Evolutionary conservation across 1,139 yeast species (phyloP), one percentile per base, ranked within the genome.

Genomic region (Wickerhamomyces sp.): DNA sequence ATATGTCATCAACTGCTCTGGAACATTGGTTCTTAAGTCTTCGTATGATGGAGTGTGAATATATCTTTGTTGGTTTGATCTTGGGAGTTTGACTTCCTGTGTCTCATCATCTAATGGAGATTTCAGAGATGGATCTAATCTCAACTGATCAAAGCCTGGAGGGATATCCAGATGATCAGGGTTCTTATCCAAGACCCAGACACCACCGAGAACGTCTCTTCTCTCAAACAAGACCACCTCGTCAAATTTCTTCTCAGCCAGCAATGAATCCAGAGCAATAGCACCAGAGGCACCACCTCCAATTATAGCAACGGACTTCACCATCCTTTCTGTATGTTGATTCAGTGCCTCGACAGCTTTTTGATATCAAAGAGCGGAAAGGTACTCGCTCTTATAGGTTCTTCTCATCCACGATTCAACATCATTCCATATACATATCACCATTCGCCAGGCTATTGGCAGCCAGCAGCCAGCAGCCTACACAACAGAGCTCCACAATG

Each of bases 221-320:
- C 76, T 62, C 47, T 75, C 81, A 52, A 71, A 75, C 4, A 71
- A 52, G 1, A 59, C 59, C 40, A 71, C 59, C 36, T 59, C 56
- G 9, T 59, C 61, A 47, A 69, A 69, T 2, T 53, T 47, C 2
- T 43, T 37, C 42, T 73, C 74, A 39, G 67, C 61, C 3, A 70
- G 51, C 8, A 75, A 54, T 6, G 68, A 52, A 46, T 74, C 77
- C 13, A 74, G 59, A 0, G 69, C 62, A 33, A 74, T 65, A 11
- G 76, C 74, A 5, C 79, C 79, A 1, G 76, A 70, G 5, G 80
- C 79, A 2, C 81, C 81, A 23, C 76, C 79, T 1, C 81, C 80
- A 18, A 76, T 72, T 34, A 76, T 65, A 10, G 78, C 80, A 11
- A 74, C 59, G 2, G 67, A 60, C 42, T 42, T 47, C 26, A 44